Percentiles rank a stretch among this genome's conserved stretches.
Conservation (phyloP, 371 early-diverging fungal genomes). For the Globomyces sp. region DNA sequence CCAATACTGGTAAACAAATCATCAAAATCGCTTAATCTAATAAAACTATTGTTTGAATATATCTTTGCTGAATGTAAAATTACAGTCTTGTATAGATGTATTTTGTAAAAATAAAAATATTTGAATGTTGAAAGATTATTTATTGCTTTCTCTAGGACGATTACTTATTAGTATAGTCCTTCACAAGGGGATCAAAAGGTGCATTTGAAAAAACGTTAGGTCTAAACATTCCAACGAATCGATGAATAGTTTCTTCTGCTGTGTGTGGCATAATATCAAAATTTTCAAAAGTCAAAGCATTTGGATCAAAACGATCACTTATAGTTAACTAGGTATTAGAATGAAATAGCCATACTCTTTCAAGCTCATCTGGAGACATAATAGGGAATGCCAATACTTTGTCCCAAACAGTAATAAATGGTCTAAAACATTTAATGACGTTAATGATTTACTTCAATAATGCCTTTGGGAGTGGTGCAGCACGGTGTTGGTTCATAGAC, state of each 20-base stretch:
- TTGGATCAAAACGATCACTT: conserved; percentile 52
- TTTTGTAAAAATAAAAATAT: no score
- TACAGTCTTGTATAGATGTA: no score
- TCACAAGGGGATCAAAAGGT: conserved; percentile 35
- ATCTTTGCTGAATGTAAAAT: no score
- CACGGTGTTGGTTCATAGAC: conserved; percentile 57
- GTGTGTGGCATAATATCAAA: conserved; percentile 76
- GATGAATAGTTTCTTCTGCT: conserved; percentile 75
- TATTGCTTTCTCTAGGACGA: conserved; percentile 1
- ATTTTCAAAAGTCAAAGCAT: conserved; percentile 78
- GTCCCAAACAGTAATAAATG: conserved; percentile 29
- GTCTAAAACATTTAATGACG: conserved; percentile 15
- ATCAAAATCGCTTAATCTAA: conserved; percentile 54
- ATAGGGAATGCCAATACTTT: conserved; percentile 54
- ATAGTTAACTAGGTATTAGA: neutral
- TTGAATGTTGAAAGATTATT: neutral
- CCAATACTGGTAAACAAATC: conserved; percentile 83
- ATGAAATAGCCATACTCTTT: conserved; percentile 40
- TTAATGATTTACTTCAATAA: conserved; percentile 60
- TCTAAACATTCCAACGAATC: conserved; percentile 56
- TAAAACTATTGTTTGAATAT: no score
- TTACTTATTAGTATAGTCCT: conserved; percentile 29
- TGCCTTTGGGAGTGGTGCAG: conserved; percentile 66
- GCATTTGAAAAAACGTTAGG: conserved; percentile 30
- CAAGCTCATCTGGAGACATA: conserved; percentile 69